Conservation (phyloP, 1,284 basidiomycete species). For the Meira miltonrushii region DNA sequence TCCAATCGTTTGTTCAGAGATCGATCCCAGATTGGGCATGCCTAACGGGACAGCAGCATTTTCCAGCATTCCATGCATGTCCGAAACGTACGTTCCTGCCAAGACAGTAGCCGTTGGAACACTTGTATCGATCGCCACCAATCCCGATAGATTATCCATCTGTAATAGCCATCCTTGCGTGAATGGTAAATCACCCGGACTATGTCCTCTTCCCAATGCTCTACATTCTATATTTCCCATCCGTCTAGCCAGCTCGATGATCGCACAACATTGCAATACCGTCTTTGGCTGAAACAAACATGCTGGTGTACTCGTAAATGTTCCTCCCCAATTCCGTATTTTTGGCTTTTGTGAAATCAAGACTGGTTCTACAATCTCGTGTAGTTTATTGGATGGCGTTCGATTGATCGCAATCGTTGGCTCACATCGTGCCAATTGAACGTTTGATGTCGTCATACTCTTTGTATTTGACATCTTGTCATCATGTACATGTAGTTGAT, state of each 20-base stretch:
- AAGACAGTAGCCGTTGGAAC: slow-evolving; percentile 31
- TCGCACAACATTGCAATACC: slow-evolving; percentile 67
- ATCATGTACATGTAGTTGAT: no score
- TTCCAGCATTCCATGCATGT: slow-evolving; percentile 58
- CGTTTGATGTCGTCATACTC: no score
- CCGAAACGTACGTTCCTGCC: slow-evolving; percentile 51
- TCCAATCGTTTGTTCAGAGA: slow-evolving; percentile 92
- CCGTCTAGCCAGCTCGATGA: slow-evolving; percentile 77
- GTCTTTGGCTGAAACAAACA: slow-evolving; percentile 71
- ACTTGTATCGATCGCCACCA: slow-evolving; percentile 18
- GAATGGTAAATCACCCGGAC: slow-evolving; percentile 72
- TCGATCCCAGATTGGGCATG: slow-evolving; percentile 88
- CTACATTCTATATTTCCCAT: slow-evolving; percentile 67
- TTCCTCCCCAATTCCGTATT: slow-evolving; percentile 57
- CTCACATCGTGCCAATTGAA: no score
- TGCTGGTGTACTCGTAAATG: slow-evolving; percentile 55
- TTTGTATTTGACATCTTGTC: no score
- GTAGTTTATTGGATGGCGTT: background rate
- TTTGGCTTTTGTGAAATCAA: slow-evolving; percentile 2
- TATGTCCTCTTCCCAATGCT: slow-evolving; percentile 83
- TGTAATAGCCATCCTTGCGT: slow-evolving; percentile 48
- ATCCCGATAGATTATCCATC: slow-evolving; percentile 44
- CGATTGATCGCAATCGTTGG: no score
- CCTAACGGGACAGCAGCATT: slow-evolving; percentile 64
- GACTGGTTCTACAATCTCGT: background rate